phyloP scores from a whole-genome alignment of 305 asterid genomes.

The Fraxinus sp. region DNA sequence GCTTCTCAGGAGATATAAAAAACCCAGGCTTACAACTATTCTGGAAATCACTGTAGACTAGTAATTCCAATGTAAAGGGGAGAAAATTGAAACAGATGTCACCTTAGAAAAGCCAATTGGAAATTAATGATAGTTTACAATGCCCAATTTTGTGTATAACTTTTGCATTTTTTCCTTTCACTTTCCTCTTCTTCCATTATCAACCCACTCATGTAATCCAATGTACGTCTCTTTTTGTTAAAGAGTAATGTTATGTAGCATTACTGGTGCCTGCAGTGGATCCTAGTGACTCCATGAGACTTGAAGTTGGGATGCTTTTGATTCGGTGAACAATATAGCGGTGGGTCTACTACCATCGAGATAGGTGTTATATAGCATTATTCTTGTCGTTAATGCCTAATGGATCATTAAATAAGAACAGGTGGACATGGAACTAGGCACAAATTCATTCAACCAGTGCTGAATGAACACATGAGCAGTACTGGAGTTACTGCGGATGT shows the following conservation, averaged over 20 bases:
- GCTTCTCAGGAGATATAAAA: slow-evolving; percentile 80
- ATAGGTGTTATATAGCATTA: too few species aligned
- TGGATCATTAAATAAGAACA: too few species aligned
- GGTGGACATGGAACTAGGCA: background rate
- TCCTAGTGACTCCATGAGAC: background rate
- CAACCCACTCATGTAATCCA: background rate
- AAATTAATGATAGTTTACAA: background rate
- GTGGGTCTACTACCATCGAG: background rate
- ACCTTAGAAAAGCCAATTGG: background rate
- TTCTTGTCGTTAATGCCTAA: too few species aligned
- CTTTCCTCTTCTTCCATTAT: background rate
- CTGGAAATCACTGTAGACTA: slow-evolving; percentile 84
- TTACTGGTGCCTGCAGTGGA: background rate
- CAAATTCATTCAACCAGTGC: background rate
- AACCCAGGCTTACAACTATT: slow-evolving; percentile 82
- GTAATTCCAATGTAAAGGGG: slow-evolving; percentile 22
- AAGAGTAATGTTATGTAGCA: background rate
- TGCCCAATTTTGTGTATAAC: background rate
- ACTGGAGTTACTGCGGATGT: too few species aligned
- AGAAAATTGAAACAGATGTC: background rate
- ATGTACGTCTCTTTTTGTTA: background rate
- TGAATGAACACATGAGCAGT: background rate
- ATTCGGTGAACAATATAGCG: background rate
- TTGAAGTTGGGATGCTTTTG: background rate
- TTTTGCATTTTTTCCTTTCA: background rate